Base-by-base conservation (phyloP, 1,284 basidiomycete genomes). In the Hypsizygus ulmarius region DNA sequence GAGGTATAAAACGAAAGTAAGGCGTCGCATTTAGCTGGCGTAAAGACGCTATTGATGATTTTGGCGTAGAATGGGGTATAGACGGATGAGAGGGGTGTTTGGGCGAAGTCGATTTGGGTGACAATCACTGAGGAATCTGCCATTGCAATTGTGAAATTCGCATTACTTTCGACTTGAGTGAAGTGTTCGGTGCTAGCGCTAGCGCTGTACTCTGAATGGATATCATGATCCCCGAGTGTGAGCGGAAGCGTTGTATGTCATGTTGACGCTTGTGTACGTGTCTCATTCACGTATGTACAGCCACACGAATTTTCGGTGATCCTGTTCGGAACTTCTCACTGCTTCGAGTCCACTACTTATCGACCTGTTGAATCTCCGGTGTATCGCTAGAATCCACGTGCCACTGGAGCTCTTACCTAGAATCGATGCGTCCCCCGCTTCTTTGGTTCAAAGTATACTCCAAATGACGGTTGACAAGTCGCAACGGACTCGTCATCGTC, bases 61-160 rank as follows among this genome's bases (percentile, higher is more conserved):
- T 60, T 60, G 25, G 67, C 69, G 41, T 68, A 71, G 51, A 67
- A 68, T 34, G 57, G 61, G 12, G 54, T 51, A 52, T 69, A 72
- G 15, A 52, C 41, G 4, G 44, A 47, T 15, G 59, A 51, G 9
- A 70, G 57, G 0, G 59, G 30, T 1, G 68, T 70, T 27, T 62
- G 43, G 5, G 66, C 53, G 44, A 71, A 72, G 52, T 69, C 61
- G 49, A 70, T 64, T 12, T 47, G 55, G 2, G 48, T 49, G 21
- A 53, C 21, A 3, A 18, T 39, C 14, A 50, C 40, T 16, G 43
- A 2, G 7, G 41, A 16, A 2, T 34, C 12, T 1, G 10, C 16
- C 11, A 39, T 44, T 16, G 50, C 19, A 39, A 43, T 43, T 5
- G 18, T 39, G 10, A 43, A 33, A 16, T 12, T 16, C 21, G 11